Evolutionary conservation across 179 eudicot species (phyloP), one percentile per base, ranked within the genome.

Genomic region (Pouteria campechiana): DNA sequence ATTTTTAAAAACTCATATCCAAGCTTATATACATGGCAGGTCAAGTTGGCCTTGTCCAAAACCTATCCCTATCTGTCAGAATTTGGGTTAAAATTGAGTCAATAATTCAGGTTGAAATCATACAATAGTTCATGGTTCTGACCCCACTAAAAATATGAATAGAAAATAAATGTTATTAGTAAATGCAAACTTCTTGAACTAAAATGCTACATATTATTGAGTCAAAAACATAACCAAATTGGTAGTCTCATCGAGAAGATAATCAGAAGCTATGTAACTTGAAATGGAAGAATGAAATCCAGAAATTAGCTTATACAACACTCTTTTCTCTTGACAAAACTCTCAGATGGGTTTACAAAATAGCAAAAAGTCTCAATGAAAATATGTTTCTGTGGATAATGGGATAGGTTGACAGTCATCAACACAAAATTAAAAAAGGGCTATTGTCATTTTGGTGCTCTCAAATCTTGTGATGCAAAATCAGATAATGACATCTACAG

Each of bases 221-320:
- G 48, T 23, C 11, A 41, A 27, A 19, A 32, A 34, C 25, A 29
- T 37, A 20, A 81, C 97, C 95, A 44, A 50, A 50, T 84, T 71
- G 29, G 58, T 60, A 16, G 66, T 54, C 69, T 81, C 97, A 57
- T 89, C 97, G 27, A 84, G 83, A 40, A 88, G 93, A 69, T 89
- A 89, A 27, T 72, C 95, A 17, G 93, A 70, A 18, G 85, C 97
- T 36, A 89, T 89, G 52, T 89, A 95, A 29, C 78, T 71, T 35
- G 97, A 89, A 52, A 89, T 84, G 23, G 97, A 89, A 36, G 97
- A 61, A 55, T 89, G 97, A 25, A 89, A 76, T 41, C 97, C 97
- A 25, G 95, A 89, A 54, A 89, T 84, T 58, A 89, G 41, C 57
- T 89, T 89, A 82, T 81, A 89, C 15, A 84, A 52, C 32, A 74